Conservation (phyloP, 192 early-diverging fungal species). For the Jimgerdemannia lactiflua region DNA sequence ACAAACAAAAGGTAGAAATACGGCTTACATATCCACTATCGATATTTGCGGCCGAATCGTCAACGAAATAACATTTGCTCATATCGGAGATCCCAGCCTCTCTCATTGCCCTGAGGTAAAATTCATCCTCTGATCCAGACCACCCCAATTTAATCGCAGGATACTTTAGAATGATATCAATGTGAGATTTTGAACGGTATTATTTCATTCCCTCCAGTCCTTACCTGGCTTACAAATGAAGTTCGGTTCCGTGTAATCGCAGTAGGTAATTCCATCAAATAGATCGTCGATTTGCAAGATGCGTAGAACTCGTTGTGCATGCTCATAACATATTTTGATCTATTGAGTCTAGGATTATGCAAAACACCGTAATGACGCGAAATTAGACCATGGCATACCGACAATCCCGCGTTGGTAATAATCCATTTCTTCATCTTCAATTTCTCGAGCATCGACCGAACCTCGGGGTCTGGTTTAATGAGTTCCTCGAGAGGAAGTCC, state of each 20-base stretch:
- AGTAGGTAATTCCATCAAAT: constrained; percentile 76
- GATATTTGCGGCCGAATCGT: constrained; percentile 69
- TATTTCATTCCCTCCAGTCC: background rate
- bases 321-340: constrained; percentile 28
- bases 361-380: background rate
- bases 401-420: constrained; percentile 74
- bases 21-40: constrained; percentile 52
- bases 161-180: background rate
- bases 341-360: background rate
- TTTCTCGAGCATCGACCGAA: constrained; percentile 58
- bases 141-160: background rate
- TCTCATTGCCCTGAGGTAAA: constrained; percentile 61
- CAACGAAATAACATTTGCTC: constrained; percentile 68
- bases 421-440: constrained; percentile 65
- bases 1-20: background rate
- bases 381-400: constrained; percentile 27
- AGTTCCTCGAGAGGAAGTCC: constrained; percentile 62
- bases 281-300: constrained; percentile 62
- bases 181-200: background rate
- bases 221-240: constrained; percentile 72
- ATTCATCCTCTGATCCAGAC: constrained; percentile 23
- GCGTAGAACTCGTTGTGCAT: constrained; percentile 65
- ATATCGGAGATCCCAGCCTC: constrained; percentile 59
- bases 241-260: constrained; percentile 63
- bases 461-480: constrained; percentile 53